These are phyloP conservation scores for Skeletonema menzelii DNA, from an alignment of 108 stramenopile genomes.

Conservation along the genomic window DNA sequence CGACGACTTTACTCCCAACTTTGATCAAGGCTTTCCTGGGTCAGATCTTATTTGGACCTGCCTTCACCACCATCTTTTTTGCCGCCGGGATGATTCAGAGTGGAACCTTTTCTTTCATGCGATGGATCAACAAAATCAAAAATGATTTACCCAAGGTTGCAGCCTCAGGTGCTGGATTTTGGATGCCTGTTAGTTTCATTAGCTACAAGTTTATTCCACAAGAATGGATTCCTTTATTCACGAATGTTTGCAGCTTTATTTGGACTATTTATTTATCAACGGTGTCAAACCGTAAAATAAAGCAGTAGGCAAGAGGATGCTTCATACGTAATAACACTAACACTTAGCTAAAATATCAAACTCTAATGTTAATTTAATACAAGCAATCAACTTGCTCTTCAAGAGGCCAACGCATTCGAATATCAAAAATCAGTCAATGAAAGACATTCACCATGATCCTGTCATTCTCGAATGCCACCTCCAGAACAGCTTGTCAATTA, in stretches of 20 bases:
- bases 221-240: constrained; percentile 79
- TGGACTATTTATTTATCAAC: constrained; percentile 86
- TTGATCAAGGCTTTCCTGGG: constrained; percentile 80
- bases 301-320: no score
- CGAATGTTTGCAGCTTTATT: constrained; percentile 78
- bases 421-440: neutral
- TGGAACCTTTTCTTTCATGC: constrained; percentile 53
- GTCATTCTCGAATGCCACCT: neutral
- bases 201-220: constrained; percentile 70
- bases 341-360: no score
- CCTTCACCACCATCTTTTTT: constrained; percentile 84
- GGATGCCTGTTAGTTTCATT: constrained; percentile 87
- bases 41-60: constrained; percentile 86
- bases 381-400: neutral
- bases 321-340: no score
- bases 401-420: neutral
- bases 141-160: constrained; percentile 78
- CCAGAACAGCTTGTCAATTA: neutral
- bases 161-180: constrained; percentile 73
- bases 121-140: constrained; percentile 66
- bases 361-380: no score
- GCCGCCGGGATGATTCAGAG: constrained; percentile 60
- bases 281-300: constrained; percentile 56
- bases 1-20: constrained; percentile 61
- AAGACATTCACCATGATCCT: neutral